Evolutionary conservation across 2,329 filamentous ascomycete genomes (phyloP).

Genomic region (Exophiala viscosa): DNA sequence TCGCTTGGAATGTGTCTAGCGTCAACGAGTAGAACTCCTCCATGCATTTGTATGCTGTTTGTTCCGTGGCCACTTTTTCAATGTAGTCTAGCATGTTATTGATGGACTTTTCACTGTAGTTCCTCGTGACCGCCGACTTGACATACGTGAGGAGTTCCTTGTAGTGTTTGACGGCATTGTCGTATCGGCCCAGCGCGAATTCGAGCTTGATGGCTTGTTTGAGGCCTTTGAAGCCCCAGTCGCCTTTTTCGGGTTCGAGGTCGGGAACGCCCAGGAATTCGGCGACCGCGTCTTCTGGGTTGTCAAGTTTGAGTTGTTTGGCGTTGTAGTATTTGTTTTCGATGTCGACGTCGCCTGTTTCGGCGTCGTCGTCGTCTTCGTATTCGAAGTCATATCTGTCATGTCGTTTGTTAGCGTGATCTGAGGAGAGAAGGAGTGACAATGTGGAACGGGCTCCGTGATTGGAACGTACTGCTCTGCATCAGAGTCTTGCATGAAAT

Average conservation of each 20-base stretch:
- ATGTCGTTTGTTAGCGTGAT: constrained; percentile 29
- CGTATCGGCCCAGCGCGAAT: constrained; percentile 85
- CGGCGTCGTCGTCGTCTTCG: constrained; percentile 86
- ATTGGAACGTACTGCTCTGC: constrained; percentile 74
- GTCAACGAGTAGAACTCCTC: constrained; percentile 94
- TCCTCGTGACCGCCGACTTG: constrained; percentile 92
- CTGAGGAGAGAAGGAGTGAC: background rate
- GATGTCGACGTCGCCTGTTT: constrained; percentile 85
- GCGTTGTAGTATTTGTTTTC: constrained; percentile 99
- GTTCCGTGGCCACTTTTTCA: constrained; percentile 76
- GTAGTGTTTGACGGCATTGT: constrained; percentile 86
- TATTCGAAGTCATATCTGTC: constrained; percentile 96
- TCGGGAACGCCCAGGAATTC: constrained; percentile 88
- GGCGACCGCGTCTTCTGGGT: constrained; percentile 81
- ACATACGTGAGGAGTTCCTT: constrained; percentile 94
- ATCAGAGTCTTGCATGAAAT: constrained; percentile 91
- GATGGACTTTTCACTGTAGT: constrained; percentile 98
- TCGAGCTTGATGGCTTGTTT: constrained; percentile 98
- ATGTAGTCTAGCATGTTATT: constrained; percentile 99
- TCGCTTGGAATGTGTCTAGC: constrained; percentile 89
- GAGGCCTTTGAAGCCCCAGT: constrained; percentile 97
- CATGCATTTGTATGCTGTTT: constrained; percentile 74
- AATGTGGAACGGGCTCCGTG: too few species aligned
- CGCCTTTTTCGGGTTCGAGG: constrained; percentile 84
- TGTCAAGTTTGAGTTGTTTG: constrained; percentile 87